phyloP scores from a whole-genome alignment of 2,329 filamentous ascomycete species.

The Helminthosporium solani region DNA sequence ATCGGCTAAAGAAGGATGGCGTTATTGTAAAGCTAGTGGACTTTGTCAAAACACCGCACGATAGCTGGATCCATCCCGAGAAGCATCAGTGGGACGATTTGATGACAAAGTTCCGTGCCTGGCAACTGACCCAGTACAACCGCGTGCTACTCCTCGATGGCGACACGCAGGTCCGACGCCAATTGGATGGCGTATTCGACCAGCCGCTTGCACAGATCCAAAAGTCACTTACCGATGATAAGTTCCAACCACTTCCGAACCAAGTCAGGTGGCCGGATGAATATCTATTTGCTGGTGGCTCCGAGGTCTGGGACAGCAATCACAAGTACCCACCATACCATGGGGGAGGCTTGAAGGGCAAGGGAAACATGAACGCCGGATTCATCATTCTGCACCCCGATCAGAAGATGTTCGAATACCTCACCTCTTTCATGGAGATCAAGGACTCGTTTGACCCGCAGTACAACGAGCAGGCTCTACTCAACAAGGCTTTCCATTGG shows the following conservation, averaged over 20 bases:
- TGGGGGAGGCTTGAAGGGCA: constrained; percentile 29
- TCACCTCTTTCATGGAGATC: constrained; percentile 29
- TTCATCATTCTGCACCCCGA: constrained; percentile 19
- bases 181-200: constrained; percentile 36
- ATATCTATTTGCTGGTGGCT: constrained; percentile 38
- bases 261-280: constrained; percentile 28
- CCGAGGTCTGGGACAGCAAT: constrained; percentile 30
- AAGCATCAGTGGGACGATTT: constrained; percentile 25
- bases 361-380: constrained; percentile 40
- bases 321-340: constrained; percentile 40
- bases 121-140: constrained; percentile 11
- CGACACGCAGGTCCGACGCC: constrained; percentile 31
- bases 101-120: constrained; percentile 9
- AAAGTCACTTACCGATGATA: constrained; percentile 11
- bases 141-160: constrained; percentile 31
- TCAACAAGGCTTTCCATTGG: constrained; percentile 40
- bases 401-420: constrained; percentile 33
- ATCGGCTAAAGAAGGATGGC: constrained; percentile 25
- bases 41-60: constrained; percentile 16
- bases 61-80: constrained; percentile 17
- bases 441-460: constrained; percentile 33
- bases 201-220: constrained; percentile 26
- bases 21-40: constrained; percentile 29
- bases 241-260: constrained; percentile 15
- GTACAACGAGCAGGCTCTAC: constrained; percentile 41